phyloP scores from a whole-genome alignment of 768 basidiomycete species.

The Trichaptum fuscoviolaceum region DNA sequence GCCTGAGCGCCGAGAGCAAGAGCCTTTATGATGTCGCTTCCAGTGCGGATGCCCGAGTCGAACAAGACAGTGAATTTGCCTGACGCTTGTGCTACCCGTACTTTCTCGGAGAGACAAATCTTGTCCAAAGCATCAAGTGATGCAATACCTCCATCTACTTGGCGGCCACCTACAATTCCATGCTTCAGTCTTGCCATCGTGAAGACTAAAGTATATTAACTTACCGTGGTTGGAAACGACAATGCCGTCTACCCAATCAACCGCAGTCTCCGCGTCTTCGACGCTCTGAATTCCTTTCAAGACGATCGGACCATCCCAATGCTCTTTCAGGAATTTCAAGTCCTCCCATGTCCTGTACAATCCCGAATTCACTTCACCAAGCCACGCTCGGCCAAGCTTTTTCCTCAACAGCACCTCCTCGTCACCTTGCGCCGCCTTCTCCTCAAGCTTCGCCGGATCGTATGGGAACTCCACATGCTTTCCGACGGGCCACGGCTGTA shows the following conservation, averaged over 20 bases:
- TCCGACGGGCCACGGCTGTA: constrained; percentile 28
- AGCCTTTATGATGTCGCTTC: constrained; percentile 80
- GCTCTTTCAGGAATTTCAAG: constrained; percentile 56
- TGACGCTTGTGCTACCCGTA: constrained; percentile 49
- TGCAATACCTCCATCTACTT: constrained; percentile 74
- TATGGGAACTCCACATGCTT: constrained; percentile 48
- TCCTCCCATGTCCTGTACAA: constrained; percentile 66
- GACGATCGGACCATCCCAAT: constrained; percentile 75
- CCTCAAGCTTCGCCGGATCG: constrained; percentile 42
- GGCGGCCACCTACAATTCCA: constrained; percentile 50
- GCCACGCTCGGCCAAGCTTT: constrained; percentile 55
- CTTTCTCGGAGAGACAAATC: constrained; percentile 57
- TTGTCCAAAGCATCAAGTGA: constrained; percentile 66
- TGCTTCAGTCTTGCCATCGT: background rate
- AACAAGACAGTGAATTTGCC: constrained; percentile 69
- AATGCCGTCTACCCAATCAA: constrained; percentile 68
- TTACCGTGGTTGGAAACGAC: constrained; percentile 77
- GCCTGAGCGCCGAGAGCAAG: constrained; percentile 82
- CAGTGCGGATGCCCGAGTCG: constrained; percentile 79
- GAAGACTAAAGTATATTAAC: constrained; percentile 9
- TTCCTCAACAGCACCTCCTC: constrained; percentile 32
- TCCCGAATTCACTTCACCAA: constrained; percentile 59
- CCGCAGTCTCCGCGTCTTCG: constrained; percentile 62
- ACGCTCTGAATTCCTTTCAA: constrained; percentile 74
- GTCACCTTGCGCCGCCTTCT: constrained; percentile 42